Percentiles rank a stretch among this genome's conserved stretches.
Conservation (phyloP, 768 basidiomycete genomes). For the Nidula microcarpa region DNA sequence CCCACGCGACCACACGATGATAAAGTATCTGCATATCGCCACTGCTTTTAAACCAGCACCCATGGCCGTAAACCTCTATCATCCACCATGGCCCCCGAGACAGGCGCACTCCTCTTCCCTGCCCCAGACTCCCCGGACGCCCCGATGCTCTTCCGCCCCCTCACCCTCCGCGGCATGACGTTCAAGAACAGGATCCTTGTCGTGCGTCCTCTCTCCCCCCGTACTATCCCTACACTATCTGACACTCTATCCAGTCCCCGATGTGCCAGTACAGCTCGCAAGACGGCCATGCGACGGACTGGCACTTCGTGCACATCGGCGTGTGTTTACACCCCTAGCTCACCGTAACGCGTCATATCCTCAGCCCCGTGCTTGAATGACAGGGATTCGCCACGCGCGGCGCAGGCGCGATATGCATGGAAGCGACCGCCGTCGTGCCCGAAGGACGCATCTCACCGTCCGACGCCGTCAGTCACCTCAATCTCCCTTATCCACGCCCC, state of each 20-base stretch:
- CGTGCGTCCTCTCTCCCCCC: conserved; percentile 29
- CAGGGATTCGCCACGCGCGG: conserved; percentile 70
- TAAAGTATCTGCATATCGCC: too few species aligned
- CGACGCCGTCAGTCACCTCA: conserved; percentile 50
- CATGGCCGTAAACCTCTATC: too few species aligned
- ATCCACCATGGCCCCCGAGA: too few species aligned
- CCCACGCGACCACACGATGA: too few species aligned
- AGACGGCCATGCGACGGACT: conserved; percentile 74
- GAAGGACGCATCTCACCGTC: conserved; percentile 77
- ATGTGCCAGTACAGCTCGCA: conserved; percentile 85
- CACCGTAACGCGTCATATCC: neutral
- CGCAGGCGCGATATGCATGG: conserved; percentile 64
- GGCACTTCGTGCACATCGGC: conserved; percentile 80
- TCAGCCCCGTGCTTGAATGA: neutral
- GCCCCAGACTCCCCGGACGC: conserved; percentile 26
- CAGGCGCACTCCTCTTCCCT: too few species aligned
- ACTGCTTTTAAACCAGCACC: too few species aligned
- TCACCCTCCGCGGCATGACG: conserved; percentile 54
- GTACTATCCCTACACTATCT: neutral
- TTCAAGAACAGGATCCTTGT: conserved; percentile 80
- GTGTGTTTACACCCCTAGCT: conserved; percentile 29
- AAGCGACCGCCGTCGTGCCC: conserved; percentile 71
- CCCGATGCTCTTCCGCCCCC: conserved; percentile 62
- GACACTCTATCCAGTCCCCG: conserved; percentile 42
- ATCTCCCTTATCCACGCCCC: neutral